Evolutionary conservation across 768 basidiomycete genomes (phyloP).

Genomic region (Leucocoprinus leucothites): DNA sequence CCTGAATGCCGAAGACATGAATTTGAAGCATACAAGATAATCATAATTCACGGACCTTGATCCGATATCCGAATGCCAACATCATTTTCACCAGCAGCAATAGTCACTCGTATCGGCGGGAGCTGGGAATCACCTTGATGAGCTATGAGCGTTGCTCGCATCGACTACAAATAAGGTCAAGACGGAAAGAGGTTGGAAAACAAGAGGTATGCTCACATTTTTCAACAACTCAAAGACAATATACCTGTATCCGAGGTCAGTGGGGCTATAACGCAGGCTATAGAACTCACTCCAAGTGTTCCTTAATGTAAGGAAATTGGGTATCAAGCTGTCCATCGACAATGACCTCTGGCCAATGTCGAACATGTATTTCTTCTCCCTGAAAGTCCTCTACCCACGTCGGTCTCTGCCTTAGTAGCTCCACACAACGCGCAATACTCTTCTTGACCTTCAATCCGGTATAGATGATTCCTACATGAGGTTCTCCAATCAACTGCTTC

Average conservation of each 20-base stretch:
- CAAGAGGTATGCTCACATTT: conserved; percentile 54
- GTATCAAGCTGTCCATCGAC: conserved; percentile 73
- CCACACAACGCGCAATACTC: conserved; percentile 68
- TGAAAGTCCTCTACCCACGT: conserved; percentile 37
- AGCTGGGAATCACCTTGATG: conserved; percentile 40
- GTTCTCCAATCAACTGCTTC: conserved; percentile 37
- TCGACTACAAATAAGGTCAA: conserved; percentile 43
- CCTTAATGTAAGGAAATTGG: conserved; percentile 78
- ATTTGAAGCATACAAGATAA: not conserved
- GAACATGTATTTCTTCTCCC: conserved; percentile 19
- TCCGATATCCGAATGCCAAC: conserved; percentile 88
- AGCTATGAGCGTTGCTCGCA: conserved; percentile 60
- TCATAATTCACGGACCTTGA: conserved; percentile 51
- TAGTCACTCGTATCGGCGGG: conserved; percentile 72
- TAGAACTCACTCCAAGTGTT: conserved; percentile 75
- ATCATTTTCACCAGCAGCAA: conserved; percentile 70
- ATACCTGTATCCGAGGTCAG: conserved; percentile 45
- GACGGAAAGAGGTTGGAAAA: not conserved
- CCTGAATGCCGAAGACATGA: conserved; percentile 39
- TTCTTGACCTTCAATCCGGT: conserved; percentile 68
- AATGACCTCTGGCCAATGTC: conserved; percentile 56
- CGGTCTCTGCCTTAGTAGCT: conserved; percentile 49
- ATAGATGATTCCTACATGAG: conserved; percentile 82
- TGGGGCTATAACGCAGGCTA: not conserved
- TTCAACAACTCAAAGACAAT: conserved; percentile 89